Evolutionary conservation across 2,329 filamentous ascomycete species (phyloP).

Genomic region (Ophiostoma fasciatum): DNA sequence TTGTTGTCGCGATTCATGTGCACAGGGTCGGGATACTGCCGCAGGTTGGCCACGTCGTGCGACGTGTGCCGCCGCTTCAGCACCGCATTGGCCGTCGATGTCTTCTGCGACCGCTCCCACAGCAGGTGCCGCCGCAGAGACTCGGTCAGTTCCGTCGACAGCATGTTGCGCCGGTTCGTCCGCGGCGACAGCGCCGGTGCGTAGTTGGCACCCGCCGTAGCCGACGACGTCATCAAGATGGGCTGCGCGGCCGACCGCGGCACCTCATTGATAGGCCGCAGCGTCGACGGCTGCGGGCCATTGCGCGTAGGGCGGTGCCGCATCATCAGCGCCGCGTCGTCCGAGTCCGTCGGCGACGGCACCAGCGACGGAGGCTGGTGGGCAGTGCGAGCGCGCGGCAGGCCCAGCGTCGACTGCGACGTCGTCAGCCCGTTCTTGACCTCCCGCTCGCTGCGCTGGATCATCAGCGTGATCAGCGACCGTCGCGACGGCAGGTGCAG

Average conservation of each 20-base stretch:
- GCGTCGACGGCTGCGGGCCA: constrained; percentile 25
- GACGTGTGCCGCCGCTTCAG: constrained; percentile 83
- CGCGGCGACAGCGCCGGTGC: constrained; percentile 75
- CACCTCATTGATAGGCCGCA: constrained; percentile 45
- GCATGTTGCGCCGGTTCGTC: constrained; percentile 88
- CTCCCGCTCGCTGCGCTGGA: constrained; percentile 62
- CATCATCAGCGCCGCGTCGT: constrained; percentile 49
- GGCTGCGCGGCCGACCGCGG: constrained; percentile 58
- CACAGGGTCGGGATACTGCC: constrained; percentile 58
- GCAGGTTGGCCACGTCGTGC: constrained; percentile 77
- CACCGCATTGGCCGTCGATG: constrained; percentile 73
- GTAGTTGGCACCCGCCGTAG: constrained; percentile 46
- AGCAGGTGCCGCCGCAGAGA: constrained; percentile 82
- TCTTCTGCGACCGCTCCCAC: constrained; percentile 92
- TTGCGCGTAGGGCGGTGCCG: constrained; percentile 31
- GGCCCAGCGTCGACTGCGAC: constrained; percentile 51
- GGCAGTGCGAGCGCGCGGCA: constrained; percentile 45
- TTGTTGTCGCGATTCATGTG: constrained; percentile 44
- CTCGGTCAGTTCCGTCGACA: constrained; percentile 85
- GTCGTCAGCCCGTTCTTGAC: constrained; percentile 54
- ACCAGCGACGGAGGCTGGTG: constrained; percentile 29
- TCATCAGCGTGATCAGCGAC: constrained; percentile 79
- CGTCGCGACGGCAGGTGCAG: constrained; percentile 71
- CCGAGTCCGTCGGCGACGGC: constrained; percentile 41
- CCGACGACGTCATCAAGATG: constrained; percentile 57